Evolutionary conservation across 148 eudicot genomes (phyloP).

Genomic region (Nyssa sinensis): DNA sequence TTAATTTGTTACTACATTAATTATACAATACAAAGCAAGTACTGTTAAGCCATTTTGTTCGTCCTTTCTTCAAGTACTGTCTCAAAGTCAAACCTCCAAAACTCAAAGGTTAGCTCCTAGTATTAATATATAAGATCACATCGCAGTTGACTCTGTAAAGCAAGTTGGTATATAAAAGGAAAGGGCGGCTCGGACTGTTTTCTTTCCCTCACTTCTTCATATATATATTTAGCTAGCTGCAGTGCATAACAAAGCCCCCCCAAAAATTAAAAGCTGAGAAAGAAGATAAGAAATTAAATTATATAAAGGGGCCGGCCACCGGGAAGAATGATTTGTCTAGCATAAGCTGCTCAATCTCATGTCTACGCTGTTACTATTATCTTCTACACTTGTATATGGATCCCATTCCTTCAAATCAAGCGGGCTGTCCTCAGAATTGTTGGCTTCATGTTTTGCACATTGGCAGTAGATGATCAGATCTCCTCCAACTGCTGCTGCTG

Average conservation of each 20-base stretch:
- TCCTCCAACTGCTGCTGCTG: background rate
- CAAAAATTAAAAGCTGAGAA: background rate
- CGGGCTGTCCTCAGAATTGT: constrained; percentile 19
- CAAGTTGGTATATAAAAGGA: constrained; percentile 25
- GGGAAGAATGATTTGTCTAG: constrained; percentile 37
- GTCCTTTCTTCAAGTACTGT: too few relatives aligned
- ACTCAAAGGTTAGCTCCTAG: constrained; percentile 11
- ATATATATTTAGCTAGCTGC: too few relatives aligned
- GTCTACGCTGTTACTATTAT: constrained; percentile 43
- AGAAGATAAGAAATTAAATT: background rate
- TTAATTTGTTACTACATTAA: background rate
- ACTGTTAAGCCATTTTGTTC: too few relatives aligned
- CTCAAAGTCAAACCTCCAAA: background rate
- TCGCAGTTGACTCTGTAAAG: constrained; percentile 1
- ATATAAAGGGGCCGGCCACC: too few relatives aligned
- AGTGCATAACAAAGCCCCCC: too few relatives aligned
- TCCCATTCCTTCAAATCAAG: constrained; percentile 42
- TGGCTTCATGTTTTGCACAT: constrained; percentile 27
- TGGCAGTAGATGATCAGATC: background rate
- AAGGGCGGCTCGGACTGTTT: background rate
- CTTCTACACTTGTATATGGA: constrained; percentile 64
- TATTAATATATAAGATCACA: background rate
- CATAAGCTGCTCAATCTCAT: constrained; percentile 22
- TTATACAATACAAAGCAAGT: too few relatives aligned
- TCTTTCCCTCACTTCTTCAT: background rate